Evolutionary conservation across 768 basidiomycete genomes (phyloP).

Genomic region (Leccinum sublutescens): DNA sequence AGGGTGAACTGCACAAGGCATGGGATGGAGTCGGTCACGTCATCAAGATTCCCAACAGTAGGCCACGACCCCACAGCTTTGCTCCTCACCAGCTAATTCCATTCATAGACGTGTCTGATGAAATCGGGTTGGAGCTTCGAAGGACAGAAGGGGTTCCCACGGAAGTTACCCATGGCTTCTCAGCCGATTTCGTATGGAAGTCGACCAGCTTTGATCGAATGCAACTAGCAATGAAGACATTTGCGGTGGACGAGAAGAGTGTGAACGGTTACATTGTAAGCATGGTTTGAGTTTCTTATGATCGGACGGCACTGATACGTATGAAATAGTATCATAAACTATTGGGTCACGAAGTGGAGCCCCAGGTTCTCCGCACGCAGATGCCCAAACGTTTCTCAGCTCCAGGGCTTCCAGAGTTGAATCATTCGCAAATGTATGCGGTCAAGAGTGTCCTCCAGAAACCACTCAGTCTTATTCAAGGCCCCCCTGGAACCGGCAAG

Average conservation of each 20-base stretch:
- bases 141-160: slow-evolving; percentile 90
- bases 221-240: slow-evolving; percentile 99
- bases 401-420: slow-evolving; percentile 95
- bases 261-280: slow-evolving; percentile 97
- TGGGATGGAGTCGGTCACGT: slow-evolving; percentile 99
- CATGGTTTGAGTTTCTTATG: slow-evolving; percentile 11
- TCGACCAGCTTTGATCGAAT: slow-evolving; percentile 99
- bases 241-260: slow-evolving; percentile 98
- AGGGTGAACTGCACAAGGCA: slow-evolving; percentile 83
- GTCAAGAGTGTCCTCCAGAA: slow-evolving; percentile 99
- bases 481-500: slow-evolving; percentile 98
- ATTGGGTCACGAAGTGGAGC: slow-evolving; percentile 95
- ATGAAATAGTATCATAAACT: slow-evolving; percentile 88
- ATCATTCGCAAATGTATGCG: slow-evolving; percentile 99
- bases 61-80: slow-evolving; percentile 28
- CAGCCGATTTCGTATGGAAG: slow-evolving; percentile 99
- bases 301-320: slow-evolving; percentile 2
- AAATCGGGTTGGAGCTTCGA: slow-evolving; percentile 91
- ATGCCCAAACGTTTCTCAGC: slow-evolving; percentile 99
- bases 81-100: slow-evolving; percentile 7
- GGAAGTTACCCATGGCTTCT: slow-evolving; percentile 92
- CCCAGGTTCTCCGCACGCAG: slow-evolving; percentile 84
- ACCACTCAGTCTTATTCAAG: slow-evolving; percentile 96
- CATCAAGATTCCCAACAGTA: slow-evolving; percentile 98
- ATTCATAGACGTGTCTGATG: slow-evolving; percentile 89